Base-by-base conservation (phyloP, 768 basidiomycete species). In the Sarcodon aspratus region DNA sequence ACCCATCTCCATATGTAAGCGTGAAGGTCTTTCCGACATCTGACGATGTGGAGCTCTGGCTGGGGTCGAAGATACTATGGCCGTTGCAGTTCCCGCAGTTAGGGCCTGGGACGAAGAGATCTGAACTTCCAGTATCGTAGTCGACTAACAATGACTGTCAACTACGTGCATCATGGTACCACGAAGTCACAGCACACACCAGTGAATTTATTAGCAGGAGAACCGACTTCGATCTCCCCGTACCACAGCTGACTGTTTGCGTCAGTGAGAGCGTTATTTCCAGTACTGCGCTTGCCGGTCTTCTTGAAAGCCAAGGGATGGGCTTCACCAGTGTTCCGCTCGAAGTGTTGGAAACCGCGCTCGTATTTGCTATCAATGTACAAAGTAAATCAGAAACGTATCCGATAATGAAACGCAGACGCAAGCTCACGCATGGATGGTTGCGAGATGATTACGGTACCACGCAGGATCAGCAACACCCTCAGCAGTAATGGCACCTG, bases 61-160 rank as follows among this genome's bases (percentile, higher is more conserved):
- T 21, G 4, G 71, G 62, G 51, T 71, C 52, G 55, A 69, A 75
- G 7, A 59, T 31, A 13, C 57, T 61, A 48, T 74, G 72, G 5
- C 66, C 64, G 9, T 62, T 55, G 54, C 73, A 74, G 33, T 57
- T 64, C 17, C 50, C 51, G 54, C 73, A 74, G 13, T 53, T 52
- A 0, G 58, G 48, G 10, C 67, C 69, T 36, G 73, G 71, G 32
- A 75, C 63, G 56, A 79, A 65, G 8, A 75, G 59, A 59, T 79
- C 77, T 43, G 69, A 63, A 38, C 73, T 75, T 27, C 76, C 61
- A 13, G 74, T 76, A 54, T 76, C 76, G 49, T 76, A 73, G 55
- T 74, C 72, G 38, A 77, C 73, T 72, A 48, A 9, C 32, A 9
- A 31, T 31, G 10, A 15, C 11, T 31, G 40, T 45, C 44, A 8